Evolutionary conservation across 140 eudicot genomes (phyloP).

Genomic region (Stevia rebaudiana): DNA sequence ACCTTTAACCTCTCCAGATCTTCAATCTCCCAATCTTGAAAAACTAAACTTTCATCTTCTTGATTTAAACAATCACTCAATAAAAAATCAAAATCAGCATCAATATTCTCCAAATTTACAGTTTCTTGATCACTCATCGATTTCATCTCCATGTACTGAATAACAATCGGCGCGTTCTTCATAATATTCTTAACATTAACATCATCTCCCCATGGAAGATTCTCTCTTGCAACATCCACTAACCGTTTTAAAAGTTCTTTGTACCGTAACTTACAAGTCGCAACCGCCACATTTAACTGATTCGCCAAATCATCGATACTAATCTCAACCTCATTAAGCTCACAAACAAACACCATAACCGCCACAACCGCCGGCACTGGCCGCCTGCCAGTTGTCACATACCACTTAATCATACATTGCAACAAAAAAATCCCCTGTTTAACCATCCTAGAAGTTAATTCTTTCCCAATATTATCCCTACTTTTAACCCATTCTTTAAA

Average conservation of each 20-base stretch:
- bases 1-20: slow-evolving; percentile 39
- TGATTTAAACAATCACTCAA: slow-evolving; percentile 40
- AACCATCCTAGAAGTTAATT: slow-evolving; percentile 36
- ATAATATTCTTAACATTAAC: slow-evolving; percentile 59
- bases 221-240: slow-evolving; percentile 55
- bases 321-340: slow-evolving; percentile 50
- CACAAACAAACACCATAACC: slow-evolving; percentile 56
- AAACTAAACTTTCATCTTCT: slow-evolving; percentile 9
- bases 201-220: slow-evolving; percentile 77
- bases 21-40: slow-evolving; percentile 20
- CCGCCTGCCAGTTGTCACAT: slow-evolving; percentile 69
- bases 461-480: slow-evolving; percentile 22
- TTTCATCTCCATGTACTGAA: slow-evolving; percentile 73
- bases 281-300: slow-evolving; percentile 48
- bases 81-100: slow-evolving; percentile 37
- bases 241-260: slow-evolving; percentile 58
- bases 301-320: slow-evolving; percentile 58
- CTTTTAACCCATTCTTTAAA: slow-evolving; percentile 32
- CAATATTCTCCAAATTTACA: slow-evolving; percentile 15
- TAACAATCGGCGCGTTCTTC: slow-evolving; percentile 55
- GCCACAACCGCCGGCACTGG: slow-evolving; percentile 79
- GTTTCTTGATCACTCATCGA: slow-evolving; percentile 34
- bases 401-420: slow-evolving; percentile 86
- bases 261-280: slow-evolving; percentile 57
- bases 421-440: slow-evolving; percentile 76